Evolutionary conservation across 345 rosid species (phyloP), one percentile per base, ranked within the genome.

Genomic region (Tarenaya hassleriana): DNA sequence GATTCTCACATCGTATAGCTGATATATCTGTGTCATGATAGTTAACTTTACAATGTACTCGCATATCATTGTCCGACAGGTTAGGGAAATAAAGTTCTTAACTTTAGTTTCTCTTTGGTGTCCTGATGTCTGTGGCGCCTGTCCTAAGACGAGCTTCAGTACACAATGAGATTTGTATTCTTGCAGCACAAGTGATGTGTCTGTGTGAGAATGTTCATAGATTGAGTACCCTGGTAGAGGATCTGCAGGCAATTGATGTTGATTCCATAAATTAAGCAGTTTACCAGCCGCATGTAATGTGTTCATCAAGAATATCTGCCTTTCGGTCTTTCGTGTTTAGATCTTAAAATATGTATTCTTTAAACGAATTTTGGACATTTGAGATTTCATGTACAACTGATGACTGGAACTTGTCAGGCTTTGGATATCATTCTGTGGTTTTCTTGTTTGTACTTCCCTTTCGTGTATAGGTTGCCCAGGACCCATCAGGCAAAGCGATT

Each of bases 401-500:
- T 37, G 15, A 37, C 3, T 13, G 15, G 15, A 13, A 10, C 11
- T 37, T 3, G n/a, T n/a, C n/a, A n/a, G n/a, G n/a, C n/a, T n/a
- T n/a, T n/a, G n/a, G n/a, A n/a, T n/a, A n/a, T n/a, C n/a, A n/a
- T n/a, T n/a, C n/a, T n/a, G n/a, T n/a, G n/a, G n/a, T n/a, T n/a
- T n/a, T n/a, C n/a, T 50, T 0, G 4, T 24, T 49, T 41, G 16
- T 37, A 14, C n/a, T 8, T 21, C 37, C 27, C 49, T 41, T 35
- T 9, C 7, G 19, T 52, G 34, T 59, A 14, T 70, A 87, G 96
- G 96, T 87, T 62, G 96, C 96, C 10, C 76, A 87, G 57, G 83
- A 87, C 48, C 96, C 96, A 50, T 64, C 80, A 32, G 94, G 90
- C n/a, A 79, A 81, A 46, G 81, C 83, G 38, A 86, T 87, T 62